Conservation (phyloP, 208 protist genomes). For the Wallacemonas sp. region DNA sequence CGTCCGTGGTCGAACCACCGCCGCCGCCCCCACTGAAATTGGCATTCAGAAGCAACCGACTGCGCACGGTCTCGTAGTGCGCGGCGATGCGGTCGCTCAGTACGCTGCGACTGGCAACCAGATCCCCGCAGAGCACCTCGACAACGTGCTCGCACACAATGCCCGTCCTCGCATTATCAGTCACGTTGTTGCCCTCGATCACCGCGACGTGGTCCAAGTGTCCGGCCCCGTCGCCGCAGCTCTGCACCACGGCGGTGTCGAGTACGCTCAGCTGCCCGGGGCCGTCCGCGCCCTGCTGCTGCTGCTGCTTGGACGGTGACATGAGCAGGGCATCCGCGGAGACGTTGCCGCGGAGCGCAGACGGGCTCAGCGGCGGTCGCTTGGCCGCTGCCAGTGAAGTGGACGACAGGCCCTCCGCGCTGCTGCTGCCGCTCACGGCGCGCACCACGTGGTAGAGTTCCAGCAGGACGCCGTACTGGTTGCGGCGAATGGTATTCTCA, state of each 20-base stretch:
- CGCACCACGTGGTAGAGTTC: conserved; percentile 48
- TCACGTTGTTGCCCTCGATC: conserved; percentile 69
- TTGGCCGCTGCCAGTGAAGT: too few species aligned
- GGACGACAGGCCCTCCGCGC: too few species aligned
- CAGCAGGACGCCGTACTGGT: conserved; percentile 39
- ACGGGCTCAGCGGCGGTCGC: neutral
- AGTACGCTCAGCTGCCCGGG: too few species aligned
- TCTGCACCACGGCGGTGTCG: too few species aligned
- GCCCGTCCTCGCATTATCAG: conserved; percentile 45
- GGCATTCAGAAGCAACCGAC: conserved; percentile 34
- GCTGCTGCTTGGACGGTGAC: neutral
- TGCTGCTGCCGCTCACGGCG: conserved; percentile 5
- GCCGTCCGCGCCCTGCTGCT: neutral
- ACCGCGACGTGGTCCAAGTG: conserved; percentile 34
- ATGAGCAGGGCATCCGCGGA: neutral
- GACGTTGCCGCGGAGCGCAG: neutral
- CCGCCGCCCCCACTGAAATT: neutral
- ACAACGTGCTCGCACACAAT: conserved; percentile 74
- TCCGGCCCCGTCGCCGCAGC: neutral
- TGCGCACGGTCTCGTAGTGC: conserved; percentile 46
- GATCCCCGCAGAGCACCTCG: conserved; percentile 41
- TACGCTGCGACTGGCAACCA: conserved; percentile 27
- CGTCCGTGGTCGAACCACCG: conserved; percentile 5
- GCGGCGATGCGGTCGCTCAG: conserved; percentile 39
- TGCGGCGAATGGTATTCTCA: conserved; percentile 41